Evolutionary conservation across 2,329 filamentous ascomycete genomes (phyloP), one percentile per base, ranked within the genome.

Genomic region (Pyrenochaeta sp.): DNA sequence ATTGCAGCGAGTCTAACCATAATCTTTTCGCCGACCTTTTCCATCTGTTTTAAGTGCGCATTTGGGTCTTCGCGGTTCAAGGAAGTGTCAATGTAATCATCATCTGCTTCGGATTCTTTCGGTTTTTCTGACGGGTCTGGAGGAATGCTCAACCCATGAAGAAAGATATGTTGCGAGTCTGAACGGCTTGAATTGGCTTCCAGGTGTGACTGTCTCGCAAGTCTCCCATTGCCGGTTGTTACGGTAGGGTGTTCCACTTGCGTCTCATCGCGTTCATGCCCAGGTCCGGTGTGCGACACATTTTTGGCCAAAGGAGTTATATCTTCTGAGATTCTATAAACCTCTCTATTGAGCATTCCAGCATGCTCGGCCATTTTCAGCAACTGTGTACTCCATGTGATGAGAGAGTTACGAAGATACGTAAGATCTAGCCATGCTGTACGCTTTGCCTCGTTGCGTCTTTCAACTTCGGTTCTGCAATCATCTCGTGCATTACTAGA

Each of bases 331-430:
- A 7, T 37, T 39, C n/a, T 12, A 39, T 21, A 11, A 39, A 18
- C 20, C n/a, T 39, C 2, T 18, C 18, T 27, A 39, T 23, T 39
- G 6, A 61, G 23, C 14, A 43, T 10, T 30, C 46, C 37, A 7
- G 31, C 30, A 45, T 61, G 49, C 7, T 51, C 40, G 10, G 42
- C 10, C 52, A 67, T 61, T 21, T 53, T 63, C 11, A 29, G 30
- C 1, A 64, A 27, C 33, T 67, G 63, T 1, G 21, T 51, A n/a
- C 52, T 63, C 63, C 63, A 67, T 29, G 51, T 61, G 1, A 51
- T 29, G 6, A 67, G 20, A 1, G 49, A 53, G 31, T 64, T 63
- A 9, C 54, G 35, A 5, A 67, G 43, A 20, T 67, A 67, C 4
- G 41, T 47, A 11, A 67, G 23, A 45, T 67, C 58, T 6, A 67